A percentile compares a stretch with the other conserved stretches of the same genome.
These are phyloP conservation scores for Tubosaeta brunneosetosa DNA, from an alignment of 768 basidiomycete genomes.

Conservation along the genomic window DNA sequence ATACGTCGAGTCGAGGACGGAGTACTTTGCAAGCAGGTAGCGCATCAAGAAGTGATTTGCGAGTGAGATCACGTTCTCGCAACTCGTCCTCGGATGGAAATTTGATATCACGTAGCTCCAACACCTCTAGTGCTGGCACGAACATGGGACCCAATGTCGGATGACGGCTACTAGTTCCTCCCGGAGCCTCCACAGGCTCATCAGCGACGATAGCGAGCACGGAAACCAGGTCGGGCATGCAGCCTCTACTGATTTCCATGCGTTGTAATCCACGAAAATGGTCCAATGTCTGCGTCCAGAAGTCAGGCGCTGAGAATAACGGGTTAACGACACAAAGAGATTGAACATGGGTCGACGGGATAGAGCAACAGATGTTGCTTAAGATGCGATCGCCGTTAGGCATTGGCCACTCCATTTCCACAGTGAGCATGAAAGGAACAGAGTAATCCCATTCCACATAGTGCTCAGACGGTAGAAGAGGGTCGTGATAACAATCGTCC, in stretches of 20 bases:
- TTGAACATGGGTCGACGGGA: background rate
- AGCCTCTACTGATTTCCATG: background rate
- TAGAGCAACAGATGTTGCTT: background rate
- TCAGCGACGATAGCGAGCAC: background rate
- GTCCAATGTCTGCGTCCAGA: background rate
- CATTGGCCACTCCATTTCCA: too few relatives aligned
- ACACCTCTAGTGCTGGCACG: too few relatives aligned
- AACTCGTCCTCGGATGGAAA: background rate
- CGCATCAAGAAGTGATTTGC: too few relatives aligned
- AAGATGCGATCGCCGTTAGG: background rate
- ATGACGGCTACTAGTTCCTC: too few relatives aligned
- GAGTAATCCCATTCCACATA: too few relatives aligned
- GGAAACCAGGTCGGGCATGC: background rate
- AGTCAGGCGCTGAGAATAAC: background rate
- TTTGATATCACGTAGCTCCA: background rate
- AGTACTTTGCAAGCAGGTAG: too few relatives aligned
- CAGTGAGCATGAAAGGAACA: too few relatives aligned
- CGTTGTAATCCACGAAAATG: background rate
- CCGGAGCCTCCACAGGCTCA: background rate
- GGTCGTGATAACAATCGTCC: too few relatives aligned
- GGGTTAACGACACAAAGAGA: background rate
- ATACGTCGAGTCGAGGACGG: too few relatives aligned
- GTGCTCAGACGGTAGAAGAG: too few relatives aligned
- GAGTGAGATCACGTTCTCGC: too few relatives aligned
- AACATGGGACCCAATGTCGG: too few relatives aligned